Evolutionary conservation across 495 filamentous ascomycete genomes (phyloP), one percentile per base, ranked within the genome.

Genomic region (Lepidopterella palustris): DNA sequence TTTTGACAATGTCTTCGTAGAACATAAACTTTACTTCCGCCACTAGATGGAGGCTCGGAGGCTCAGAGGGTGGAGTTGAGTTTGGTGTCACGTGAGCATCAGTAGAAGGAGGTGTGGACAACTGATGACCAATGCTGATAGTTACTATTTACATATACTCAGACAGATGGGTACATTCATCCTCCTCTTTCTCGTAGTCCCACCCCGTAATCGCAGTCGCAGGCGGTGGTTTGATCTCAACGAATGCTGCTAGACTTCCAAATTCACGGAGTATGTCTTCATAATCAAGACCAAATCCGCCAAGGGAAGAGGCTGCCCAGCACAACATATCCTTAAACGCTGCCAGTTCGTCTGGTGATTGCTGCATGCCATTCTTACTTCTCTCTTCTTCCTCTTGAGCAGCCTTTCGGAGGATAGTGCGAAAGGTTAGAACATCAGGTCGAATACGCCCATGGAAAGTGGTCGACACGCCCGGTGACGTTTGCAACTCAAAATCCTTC

Each of bases 251-350:
- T 13, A 67, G 48, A 39, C 47, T 47, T 11, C 64, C 64, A 21
- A 67, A 25, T 35, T 63, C 57, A 0, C 54, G 57, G 35, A 55
- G 52, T n/a, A 67, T 59, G 35, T 67, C 64, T 47, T 60, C 60
- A 21, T 63, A 35, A 48, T 67, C 64, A 32, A 58, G 55, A 10
- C 64, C 64, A 8, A 67, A 56, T 29, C 61, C 58, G 40, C 61
- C 58, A 25, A 67, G 60, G n/a, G 59, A 28, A 29, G 35, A 24
- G 6, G 57, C 60, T 35, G 60, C 64, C 57, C 60, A 67, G 9
- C 47, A 49, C 29, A 67, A 47, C 53, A 59, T 63, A 15, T 53
- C 21, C 18, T 50, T 35, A 4, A 61, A 13, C 39, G 63, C 56
- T 26, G 21, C 26, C 18, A 24, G 32, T 40, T 60, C 45, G 4